phyloP scores from a whole-genome alignment of 306 rosid species.

The Parietaria judaica region DNA sequence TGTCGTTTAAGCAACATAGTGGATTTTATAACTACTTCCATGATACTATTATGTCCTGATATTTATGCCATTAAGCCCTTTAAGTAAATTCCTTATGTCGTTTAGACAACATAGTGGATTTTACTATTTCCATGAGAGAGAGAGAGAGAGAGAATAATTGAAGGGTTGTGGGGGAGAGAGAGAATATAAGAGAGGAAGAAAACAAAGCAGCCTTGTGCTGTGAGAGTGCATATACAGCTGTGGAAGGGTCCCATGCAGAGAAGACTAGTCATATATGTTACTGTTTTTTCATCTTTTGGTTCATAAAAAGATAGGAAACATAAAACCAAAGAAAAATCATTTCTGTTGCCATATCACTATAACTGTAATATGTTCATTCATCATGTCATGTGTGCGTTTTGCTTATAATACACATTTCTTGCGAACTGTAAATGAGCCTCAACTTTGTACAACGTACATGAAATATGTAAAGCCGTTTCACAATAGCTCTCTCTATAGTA shows the following conservation, averaged over 20 bases:
- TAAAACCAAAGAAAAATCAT: constrained; percentile 2
- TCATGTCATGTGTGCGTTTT: background rate
- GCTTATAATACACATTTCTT: background rate
- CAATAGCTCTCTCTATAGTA: background rate
- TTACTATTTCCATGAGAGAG: constrained; percentile 5
- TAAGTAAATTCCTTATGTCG: no score
- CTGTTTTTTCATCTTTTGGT: constrained; percentile 15
- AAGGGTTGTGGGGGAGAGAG: constrained; percentile 30
- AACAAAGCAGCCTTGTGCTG: constrained; percentile 19
- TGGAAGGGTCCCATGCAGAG: constrained; percentile 37
- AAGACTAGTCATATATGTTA: constrained; percentile 31
- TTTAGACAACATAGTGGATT: no score
- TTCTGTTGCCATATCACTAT: constrained; percentile 5
- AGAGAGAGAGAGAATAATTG: constrained; percentile 45
- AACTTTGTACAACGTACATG: background rate
- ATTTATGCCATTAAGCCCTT: no score
- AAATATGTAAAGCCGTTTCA: background rate
- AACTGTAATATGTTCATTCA: background rate
- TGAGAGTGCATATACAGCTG: constrained; percentile 50
- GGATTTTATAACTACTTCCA: background rate
- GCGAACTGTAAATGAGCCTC: background rate
- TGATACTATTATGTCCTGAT: no score
- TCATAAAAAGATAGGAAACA: background rate
- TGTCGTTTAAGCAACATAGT: background rate
- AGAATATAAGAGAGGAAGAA: constrained; percentile 23